phyloP scores from a whole-genome alignment of 2,329 filamentous ascomycete species.

The Colletotrichum plurivorum region DNA sequence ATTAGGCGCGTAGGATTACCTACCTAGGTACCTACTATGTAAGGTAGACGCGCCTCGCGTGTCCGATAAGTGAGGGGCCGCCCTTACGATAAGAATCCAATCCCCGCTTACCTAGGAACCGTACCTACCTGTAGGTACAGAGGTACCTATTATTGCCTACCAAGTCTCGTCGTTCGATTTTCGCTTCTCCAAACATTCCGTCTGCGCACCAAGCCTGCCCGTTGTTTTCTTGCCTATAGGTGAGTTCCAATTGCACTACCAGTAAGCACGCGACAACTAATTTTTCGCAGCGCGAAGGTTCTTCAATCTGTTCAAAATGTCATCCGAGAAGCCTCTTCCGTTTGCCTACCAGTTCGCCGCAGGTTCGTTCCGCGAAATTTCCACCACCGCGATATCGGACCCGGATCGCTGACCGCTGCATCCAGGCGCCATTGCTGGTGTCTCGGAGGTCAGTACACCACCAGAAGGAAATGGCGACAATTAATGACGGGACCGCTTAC shows the following conservation, averaged over 20 bases:
- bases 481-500: conserved; percentile 45
- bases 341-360: conserved; percentile 97
- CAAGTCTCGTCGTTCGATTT: conserved; percentile 34
- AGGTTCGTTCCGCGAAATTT: conserved; percentile 67
- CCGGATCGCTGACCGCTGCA: conserved; percentile 45
- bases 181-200: conserved; percentile 28
- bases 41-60: conserved; percentile 5
- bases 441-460: conserved; percentile 85
- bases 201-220: conserved; percentile 23
- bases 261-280: conserved; percentile 8
- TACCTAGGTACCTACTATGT: not conserved
- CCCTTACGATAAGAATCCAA: conserved; percentile 32
- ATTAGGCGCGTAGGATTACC: too few species aligned
- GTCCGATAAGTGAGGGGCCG: conserved; percentile 33
- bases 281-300: not conserved
- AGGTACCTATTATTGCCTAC: too few species aligned
- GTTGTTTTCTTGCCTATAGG: conserved; percentile 17
- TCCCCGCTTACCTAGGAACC: conserved; percentile 27
- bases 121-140: not conserved
- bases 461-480: not conserved
- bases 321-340: conserved; percentile 81
- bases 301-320: conserved; percentile 64
- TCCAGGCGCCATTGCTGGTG: conserved; percentile 91
- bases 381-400: conserved; percentile 42
- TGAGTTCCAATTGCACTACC: conserved; percentile 22